Base-by-base conservation (phyloP, 2,329 filamentous ascomycete genomes). In the Daldinia sp. region DNA sequence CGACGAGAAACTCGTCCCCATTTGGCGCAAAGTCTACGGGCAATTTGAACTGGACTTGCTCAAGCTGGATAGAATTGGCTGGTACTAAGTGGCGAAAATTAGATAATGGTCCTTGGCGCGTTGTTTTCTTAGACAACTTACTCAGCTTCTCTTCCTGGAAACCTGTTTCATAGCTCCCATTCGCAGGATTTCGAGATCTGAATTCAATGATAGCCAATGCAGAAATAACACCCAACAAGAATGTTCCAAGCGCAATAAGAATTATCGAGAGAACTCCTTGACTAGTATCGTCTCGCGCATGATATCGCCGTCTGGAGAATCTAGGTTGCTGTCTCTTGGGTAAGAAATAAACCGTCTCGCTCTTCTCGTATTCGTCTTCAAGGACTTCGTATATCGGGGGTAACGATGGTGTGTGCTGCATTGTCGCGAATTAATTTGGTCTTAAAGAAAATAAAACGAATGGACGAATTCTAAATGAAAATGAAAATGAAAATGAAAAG, bases 31-130 rank as follows among this genome's bases (percentile, higher is more conserved):
- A 51, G 26, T 51, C 46, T 18, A 51, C 15, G 12, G 46, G 46
- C 28, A 51, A 26, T n/a, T 51, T 51, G 26, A 51, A 51, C 46
- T 51, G 46, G 46, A 51, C 46, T 51, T 51, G 46, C 46, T 51
- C 46, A 51, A 51, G 46, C 46, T 51, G 12, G 10, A 51, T 9
- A n/a, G 46, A 51, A 6, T 26, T 33, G 7, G 46, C 13, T 51
- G 46, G 46, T 51, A 51, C 46, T 51, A 33, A 2, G 9, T n/a
- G 23, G 15, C 44, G 15, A 33, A 15, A n/a, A 51, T 51, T 33
- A 51, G 46, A 51, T 9, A 18, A 33, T 33, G 7, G 15, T 26
- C 15, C 15, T 6, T 33, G 15, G 15, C 7, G 28, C 28, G 28
- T 18, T 9, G 3, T 33, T 10, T 18, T 51, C 28, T 18, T 3